Base-by-base conservation (phyloP, 257 asterid genomes). In the Prunella vulgaris region DNA sequence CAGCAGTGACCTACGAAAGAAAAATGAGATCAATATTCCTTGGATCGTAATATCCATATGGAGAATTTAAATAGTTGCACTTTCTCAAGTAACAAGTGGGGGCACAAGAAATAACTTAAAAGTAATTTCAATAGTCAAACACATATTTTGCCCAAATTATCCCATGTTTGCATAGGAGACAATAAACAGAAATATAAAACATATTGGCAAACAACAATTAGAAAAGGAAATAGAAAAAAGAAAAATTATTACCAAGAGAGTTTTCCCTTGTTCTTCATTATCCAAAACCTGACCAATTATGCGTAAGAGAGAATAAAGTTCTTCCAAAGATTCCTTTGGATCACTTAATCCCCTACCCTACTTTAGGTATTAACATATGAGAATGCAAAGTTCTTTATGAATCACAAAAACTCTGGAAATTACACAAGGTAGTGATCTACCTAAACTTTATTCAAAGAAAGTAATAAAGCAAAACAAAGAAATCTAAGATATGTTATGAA, bases 191-290 rank as follows among this genome's bases (percentile, higher is more conserved):
- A 57, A 53, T 24, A 10, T 28, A 66, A 17, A 48, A 44, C 12
- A 64, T 5, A 18, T n/a, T n/a, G n/a, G 32, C 15, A 13, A 64
- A 51, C 38, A 64, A 21, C 73, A 69, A 44, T 35, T 27, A 10
- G 38, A 52, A 64, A 72, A n/a, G 53, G 9, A 54, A 59, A 40
- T 27, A 48, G 53, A 48, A 54, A 3, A 75, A 49, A 3, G n/a
- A 68, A 76, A 20, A 5, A 25, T 25, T 24, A 57, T 85, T 86
- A 93, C 97, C 96, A 84, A 65, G n/a, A 97, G 99, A 66, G 90
- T 90, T 82, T 93, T 97, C 62, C 99, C 92, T 80, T 78, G 86
- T 62, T 91, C 96, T 81, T 93, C 99, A 79, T 93, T 97, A 44
- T 97, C 96, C 82, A 93, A 82, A 77, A 90, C 88, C 66, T 93